Evolutionary conservation across 768 basidiomycete species (phyloP).

Genomic region (Agrocybe praecox): DNA sequence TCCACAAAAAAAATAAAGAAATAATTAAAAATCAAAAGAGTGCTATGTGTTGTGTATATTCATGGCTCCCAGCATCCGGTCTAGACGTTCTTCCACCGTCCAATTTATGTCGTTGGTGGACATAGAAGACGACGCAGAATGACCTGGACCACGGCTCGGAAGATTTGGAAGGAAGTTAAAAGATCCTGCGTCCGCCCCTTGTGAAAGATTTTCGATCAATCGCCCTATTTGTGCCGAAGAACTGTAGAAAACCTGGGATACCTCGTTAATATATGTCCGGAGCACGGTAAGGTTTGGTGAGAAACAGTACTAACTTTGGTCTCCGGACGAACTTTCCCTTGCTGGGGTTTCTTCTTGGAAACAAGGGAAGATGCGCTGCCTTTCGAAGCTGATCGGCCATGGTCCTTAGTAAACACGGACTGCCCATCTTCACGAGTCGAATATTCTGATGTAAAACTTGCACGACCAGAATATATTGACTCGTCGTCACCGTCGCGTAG

Average conservation of each 20-base stretch:
- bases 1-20: constrained; percentile 19
- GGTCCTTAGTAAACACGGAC: constrained; percentile 79
- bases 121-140: constrained; percentile 66
- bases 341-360: constrained; percentile 58
- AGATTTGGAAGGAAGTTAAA: constrained; percentile 68
- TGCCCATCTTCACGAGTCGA: constrained; percentile 62
- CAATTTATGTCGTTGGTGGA: constrained; percentile 65
- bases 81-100: constrained; percentile 77
- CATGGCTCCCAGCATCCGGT: constrained; percentile 66
- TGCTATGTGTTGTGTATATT: constrained; percentile 23
- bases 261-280: constrained; percentile 21
- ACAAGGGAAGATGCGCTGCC: constrained; percentile 64
- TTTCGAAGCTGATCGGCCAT: constrained; percentile 65
- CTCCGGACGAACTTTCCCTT: constrained; percentile 69
- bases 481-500: constrained; percentile 78
- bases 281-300: constrained; percentile 13
- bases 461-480: constrained; percentile 64
- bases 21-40: constrained; percentile 19
- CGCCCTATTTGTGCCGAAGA: constrained; percentile 80
- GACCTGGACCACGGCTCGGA: constrained; percentile 39
- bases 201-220: constrained; percentile 81
- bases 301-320: constrained; percentile 64
- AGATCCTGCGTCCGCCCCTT: constrained; percentile 79
- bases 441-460: constrained; percentile 77
- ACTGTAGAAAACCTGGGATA: constrained; percentile 69